phyloP scores from a whole-genome alignment of 495 filamentous ascomycete species.

The Amphirosellinia nigrospora region DNA sequence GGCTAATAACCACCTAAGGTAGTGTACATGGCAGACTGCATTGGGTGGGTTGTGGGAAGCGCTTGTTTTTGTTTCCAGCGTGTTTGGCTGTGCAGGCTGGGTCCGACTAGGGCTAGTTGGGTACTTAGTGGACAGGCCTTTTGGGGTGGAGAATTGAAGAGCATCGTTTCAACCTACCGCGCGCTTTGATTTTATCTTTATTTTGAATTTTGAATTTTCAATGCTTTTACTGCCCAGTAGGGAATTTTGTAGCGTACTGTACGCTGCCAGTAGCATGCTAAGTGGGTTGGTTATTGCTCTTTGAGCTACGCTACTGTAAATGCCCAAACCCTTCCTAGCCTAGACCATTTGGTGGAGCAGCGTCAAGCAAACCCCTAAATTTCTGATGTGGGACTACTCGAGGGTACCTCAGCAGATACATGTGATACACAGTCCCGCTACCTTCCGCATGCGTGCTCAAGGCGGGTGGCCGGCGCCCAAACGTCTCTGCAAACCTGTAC shows the following conservation, averaged over 20 bases:
- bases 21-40: too few species aligned
- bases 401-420: background rate
- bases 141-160: background rate
- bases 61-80: background rate
- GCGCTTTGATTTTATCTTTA: conserved; percentile 22
- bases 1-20: too few species aligned
- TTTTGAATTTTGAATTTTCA: too few species aligned
- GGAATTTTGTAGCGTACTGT: background rate
- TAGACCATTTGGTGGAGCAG: background rate
- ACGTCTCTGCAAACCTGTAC: background rate
- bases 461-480: background rate
- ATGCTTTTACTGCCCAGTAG: background rate
- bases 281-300: background rate
- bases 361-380: conserved; percentile 5
- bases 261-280: background rate
- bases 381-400: background rate
- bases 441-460: conserved; percentile 6
- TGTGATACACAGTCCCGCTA: background rate
- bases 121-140: background rate
- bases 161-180: background rate
- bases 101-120: background rate
- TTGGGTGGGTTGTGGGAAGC: background rate
- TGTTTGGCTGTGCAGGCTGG: background rate
- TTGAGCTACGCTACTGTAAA: background rate
- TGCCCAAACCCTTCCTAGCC: background rate